Conservation (phyloP, 1,284 basidiomycete genomes). For the Ganoderma lingzhi region DNA sequence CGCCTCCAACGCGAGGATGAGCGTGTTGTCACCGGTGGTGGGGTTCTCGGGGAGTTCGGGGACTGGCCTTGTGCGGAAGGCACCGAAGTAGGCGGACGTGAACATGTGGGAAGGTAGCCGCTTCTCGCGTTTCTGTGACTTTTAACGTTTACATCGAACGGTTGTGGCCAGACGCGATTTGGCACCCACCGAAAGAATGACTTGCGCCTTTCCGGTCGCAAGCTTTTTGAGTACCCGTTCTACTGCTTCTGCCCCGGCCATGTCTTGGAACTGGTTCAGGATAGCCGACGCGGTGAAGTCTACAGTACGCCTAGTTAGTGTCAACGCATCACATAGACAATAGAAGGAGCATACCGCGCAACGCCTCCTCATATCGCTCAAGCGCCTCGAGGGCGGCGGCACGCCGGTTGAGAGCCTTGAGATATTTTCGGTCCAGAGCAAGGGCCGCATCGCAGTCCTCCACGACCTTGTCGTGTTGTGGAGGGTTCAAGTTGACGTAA, state of each 20-base stretch:
- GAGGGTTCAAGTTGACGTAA: conserved; percentile 91
- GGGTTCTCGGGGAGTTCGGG: conserved; percentile 83
- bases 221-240: conserved; percentile 94
- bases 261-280: conserved; percentile 92
- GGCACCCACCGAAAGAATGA: conserved; percentile 67
- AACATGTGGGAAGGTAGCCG: conserved; percentile 93
- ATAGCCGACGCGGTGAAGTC: conserved; percentile 98
- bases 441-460: conserved; percentile 92
- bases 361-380: conserved; percentile 76
- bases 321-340: neutral
- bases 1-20: conserved; percentile 85
- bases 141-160: no score
- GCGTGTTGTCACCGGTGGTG: conserved; percentile 84
- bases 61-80: conserved; percentile 86
- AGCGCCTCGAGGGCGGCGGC: conserved; percentile 88
- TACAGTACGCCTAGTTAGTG: conserved; percentile 40
- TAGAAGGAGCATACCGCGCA: conserved; percentile 70
- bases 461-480: conserved; percentile 87
- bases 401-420: conserved; percentile 96
- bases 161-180: neutral
- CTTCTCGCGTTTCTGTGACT: conserved; percentile 75
- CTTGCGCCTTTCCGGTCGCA: conserved; percentile 74
- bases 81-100: conserved; percentile 95
- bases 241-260: conserved; percentile 81
- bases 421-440: conserved; percentile 85